Conservation (phyloP, 306 rosid genomes). For the Carpinus viminea region DNA sequence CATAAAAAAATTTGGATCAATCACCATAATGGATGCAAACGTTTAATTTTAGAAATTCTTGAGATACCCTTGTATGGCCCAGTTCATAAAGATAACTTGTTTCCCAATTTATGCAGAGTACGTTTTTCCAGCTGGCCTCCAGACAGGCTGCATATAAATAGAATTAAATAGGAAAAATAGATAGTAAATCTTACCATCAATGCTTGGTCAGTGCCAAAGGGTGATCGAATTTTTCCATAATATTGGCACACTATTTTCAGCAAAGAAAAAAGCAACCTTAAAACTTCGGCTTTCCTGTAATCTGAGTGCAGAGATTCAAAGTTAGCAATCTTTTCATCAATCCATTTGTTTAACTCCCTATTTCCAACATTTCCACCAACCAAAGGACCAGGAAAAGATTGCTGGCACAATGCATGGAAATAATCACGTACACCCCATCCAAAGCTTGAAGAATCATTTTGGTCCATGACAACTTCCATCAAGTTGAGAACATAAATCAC, state of each 20-base stretch:
- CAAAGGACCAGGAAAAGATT: conserved; percentile 93
- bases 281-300: conserved; percentile 58
- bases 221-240: conserved; percentile 94
- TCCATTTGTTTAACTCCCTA: conserved; percentile 85
- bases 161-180: conserved; percentile 13
- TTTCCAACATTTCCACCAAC: conserved; percentile 87
- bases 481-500: conserved; percentile 70
- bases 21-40: not conserved
- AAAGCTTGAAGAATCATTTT: conserved; percentile 35
- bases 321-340: conserved; percentile 78
- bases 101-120: not conserved
- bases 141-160: not conserved
- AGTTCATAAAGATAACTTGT: not conserved
- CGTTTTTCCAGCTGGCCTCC: not conserved
- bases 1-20: not conserved
- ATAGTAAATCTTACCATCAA: conserved; percentile 53
- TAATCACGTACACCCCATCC: conserved; percentile 52
- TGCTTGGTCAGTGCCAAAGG: conserved; percentile 72
- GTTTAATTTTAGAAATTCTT: not conserved
- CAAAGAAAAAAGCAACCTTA: conserved; percentile 83
- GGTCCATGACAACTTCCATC: conserved; percentile 65
- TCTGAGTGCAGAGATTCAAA: conserved; percentile 59
- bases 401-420: conserved; percentile 73
- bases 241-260: conserved; percentile 86
- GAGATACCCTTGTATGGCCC: not conserved